Evolutionary conservation across 768 basidiomycete genomes (phyloP), one percentile per base, ranked within the genome.

Genomic region (Leccinum longicurvipes): DNA sequence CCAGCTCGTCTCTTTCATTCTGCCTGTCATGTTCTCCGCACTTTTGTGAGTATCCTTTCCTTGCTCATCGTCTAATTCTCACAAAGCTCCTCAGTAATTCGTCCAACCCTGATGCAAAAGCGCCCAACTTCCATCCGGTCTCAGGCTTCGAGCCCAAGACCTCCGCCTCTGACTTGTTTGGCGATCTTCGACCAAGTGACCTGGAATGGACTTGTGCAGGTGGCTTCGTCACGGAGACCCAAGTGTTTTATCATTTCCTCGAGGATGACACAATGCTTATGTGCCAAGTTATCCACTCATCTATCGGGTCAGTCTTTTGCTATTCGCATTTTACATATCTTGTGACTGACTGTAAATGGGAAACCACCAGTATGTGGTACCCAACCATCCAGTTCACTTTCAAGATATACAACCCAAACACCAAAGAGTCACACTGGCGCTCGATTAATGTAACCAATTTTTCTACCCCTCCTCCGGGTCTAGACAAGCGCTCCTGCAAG

Each of bases 341-440:
- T 27, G 21, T 54, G 31, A 53, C 56, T 61, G 50, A 63, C 56
- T 7, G 48, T 51, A 56, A 49, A 2, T 60, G 6, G 47, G 1
- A 49, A 14, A 41, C 57, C 54, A 28, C 4, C 65, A 96, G 94
- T 23, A 70, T 98, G 57, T 94, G 95, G 85, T 95, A 90, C 67
- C 94, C 97, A 4, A 91, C 88, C 28, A 86, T 96, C 64, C 96
- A 99, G 72, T 92, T 98, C 72, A 90, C 86, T 4, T 94, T 86
- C 84, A 96, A 94, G 74, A 73, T 89, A 50, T 87, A 82, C 76
- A 82, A 97, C 66, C 86, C 93, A 6, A 79, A 81, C 59, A 91
- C 86, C 19, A 82, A 84, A 54, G 80, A 89, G 64, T 80, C 73
- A 46, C 77, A 76, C 55, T 99, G 95, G 95, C 91, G 89, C 71